Evolutionary conservation across 768 basidiomycete genomes (phyloP).

Genomic region (Boletales sp.): DNA sequence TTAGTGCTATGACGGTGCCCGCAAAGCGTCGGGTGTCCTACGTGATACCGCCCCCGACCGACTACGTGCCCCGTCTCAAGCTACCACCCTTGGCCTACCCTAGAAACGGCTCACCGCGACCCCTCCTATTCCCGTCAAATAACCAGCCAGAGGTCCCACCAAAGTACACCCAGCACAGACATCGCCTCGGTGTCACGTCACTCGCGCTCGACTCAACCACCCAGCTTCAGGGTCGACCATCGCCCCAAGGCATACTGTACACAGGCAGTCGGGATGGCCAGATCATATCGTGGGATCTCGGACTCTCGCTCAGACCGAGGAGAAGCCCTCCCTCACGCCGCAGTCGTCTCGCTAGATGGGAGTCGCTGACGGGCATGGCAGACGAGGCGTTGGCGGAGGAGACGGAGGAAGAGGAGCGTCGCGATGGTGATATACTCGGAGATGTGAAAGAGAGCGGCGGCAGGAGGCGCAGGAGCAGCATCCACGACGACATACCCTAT

Average conservation of each 20-base stretch:
- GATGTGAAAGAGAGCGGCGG: conserved; percentile 52
- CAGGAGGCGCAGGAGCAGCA: conserved; percentile 30
- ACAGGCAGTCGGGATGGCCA: conserved; percentile 87
- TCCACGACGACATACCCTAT: conserved; percentile 42
- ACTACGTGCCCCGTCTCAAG: conserved; percentile 58
- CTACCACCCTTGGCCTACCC: conserved; percentile 65
- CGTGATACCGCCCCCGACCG: conserved; percentile 71
- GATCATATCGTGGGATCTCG: conserved; percentile 84
- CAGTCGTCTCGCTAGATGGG: conserved; percentile 52
- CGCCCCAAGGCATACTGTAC: conserved; percentile 86
- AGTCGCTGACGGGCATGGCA: conserved; percentile 80
- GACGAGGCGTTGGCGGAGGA: conserved; percentile 68
- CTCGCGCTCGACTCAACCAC: conserved; percentile 88
- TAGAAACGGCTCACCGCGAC: conserved; percentile 65
- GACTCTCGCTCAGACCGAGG: conserved; percentile 52
- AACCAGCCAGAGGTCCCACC: conserved; percentile 17
- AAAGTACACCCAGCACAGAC: conserved; percentile 56
- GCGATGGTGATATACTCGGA: conserved; percentile 74
- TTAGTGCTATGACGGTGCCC: conserved; percentile 34
- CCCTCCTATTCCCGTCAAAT: conserved; percentile 53
- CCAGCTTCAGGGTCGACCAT: conserved; percentile 54
- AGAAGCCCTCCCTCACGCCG: conserved; percentile 27
- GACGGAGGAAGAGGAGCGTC: conserved; percentile 59
- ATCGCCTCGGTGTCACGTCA: conserved; percentile 81
- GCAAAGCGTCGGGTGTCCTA: conserved; percentile 77